Base-by-base conservation (phyloP, 306 rosid genomes). In the Begonia masoniana region DNA sequence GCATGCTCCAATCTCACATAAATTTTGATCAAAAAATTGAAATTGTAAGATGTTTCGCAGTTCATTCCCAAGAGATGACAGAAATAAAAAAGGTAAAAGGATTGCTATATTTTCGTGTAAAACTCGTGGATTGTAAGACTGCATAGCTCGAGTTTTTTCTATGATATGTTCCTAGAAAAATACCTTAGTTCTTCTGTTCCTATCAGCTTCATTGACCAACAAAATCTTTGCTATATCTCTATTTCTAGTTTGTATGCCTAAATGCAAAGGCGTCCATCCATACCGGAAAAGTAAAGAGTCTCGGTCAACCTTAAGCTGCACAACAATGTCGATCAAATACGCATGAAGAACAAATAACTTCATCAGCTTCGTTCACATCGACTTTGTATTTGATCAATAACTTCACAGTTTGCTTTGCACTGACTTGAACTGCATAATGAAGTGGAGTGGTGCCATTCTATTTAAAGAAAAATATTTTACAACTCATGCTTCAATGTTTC, bases 371-470 rank as follows among this genome's bases (percentile, higher is more conserved):
- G 15, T 91, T 91, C 68, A 85, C 75, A 50, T 91, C 94, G 51
- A 75, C 96, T 12, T 83, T 66, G 69, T 83, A 68, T 75, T 83
- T 83, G 43, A 85, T 77, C 79, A 91, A 71, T 60, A 91, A 74
- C 79, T 91, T 91, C 66, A 91, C 85, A 56, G 76, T 80, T 66
- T 76, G 83, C 83, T 74, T 76, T 59, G 85, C 81, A 65, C 97
- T 95, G 65, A 85, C 94, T 71, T 91, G 88, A 69, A 79, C 87
- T 57, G 97, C 97, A 64, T 80, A 85, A 77, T 91, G 97, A 65
- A 91, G 97, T 47, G 92, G 84, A 51, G 97, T 76, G 64, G 97
- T 94, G 51, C 96, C 97, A 76, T 85, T 88, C 97, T 91, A 67
- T 68, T 57, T 71, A 45, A 57, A 39, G 16, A 21, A 65, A 24